These are phyloP conservation scores for Xylariaceae sp. DNA, from an alignment of 2,329 filamentous ascomycete genomes.

Conservation along the genomic window DNA sequence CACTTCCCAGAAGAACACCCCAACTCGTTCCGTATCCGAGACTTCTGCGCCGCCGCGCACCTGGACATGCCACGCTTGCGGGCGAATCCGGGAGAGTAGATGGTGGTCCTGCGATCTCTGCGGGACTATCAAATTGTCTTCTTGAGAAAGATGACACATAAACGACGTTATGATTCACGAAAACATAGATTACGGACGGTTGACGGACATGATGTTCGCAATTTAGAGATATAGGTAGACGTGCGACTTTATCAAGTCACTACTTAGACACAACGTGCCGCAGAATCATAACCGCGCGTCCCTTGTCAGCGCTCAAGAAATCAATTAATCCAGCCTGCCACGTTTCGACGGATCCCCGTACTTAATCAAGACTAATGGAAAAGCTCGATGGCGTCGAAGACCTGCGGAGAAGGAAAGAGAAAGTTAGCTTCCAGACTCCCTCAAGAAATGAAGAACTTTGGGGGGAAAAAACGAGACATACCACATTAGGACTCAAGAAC, in stretches of 20 bases:
- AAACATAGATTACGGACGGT: too few species aligned
- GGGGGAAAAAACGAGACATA: constrained; percentile 18
- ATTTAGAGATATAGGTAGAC: too few species aligned
- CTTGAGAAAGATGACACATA: background rate
- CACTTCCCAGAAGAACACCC: constrained; percentile 6
- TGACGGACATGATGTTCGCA: too few species aligned
- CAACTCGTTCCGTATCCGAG: background rate
- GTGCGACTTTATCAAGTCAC: too few species aligned
- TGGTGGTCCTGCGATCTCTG: constrained; percentile 56
- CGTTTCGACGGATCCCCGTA: too few species aligned
- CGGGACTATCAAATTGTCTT: constrained; percentile 43
- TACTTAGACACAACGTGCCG: too few species aligned
- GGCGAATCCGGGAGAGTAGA: constrained; percentile 44
- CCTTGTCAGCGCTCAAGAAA: too few species aligned
- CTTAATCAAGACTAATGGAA: too few species aligned
- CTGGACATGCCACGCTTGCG: constrained; percentile 51
- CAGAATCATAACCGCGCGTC: too few species aligned
- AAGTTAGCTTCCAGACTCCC: constrained; percentile 1
- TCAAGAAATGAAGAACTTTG: background rate
- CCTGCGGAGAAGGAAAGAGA: too few species aligned
- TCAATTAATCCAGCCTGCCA: too few species aligned
- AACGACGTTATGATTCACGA: too few species aligned
- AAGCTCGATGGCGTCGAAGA: constrained; percentile 29
- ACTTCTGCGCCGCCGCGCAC: constrained; percentile 24
- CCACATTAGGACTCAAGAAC: constrained; percentile 45